Base-by-base conservation (phyloP, 2,329 filamentous ascomycete species). In the Daldinia eschscholtzii region DNA sequence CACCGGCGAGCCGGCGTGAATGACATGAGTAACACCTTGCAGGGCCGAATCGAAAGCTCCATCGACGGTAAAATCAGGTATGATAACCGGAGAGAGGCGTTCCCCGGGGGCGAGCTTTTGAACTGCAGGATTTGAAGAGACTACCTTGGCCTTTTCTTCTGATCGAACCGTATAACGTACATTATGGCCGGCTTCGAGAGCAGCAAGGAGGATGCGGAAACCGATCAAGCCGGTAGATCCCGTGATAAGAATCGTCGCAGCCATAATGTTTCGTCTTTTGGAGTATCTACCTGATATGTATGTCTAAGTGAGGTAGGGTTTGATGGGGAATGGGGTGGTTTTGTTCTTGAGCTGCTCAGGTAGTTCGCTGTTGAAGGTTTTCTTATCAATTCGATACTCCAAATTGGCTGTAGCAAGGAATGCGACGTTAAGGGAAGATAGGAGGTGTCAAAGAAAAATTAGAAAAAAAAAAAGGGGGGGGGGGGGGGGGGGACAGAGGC, bases 201-300 rank as follows among this genome's bases (percentile, higher is more conserved):
- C 71, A 4, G 52, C 67, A 4, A 76, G 68, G 1, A 78, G 72
- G 23, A 76, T 68, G 7, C 71, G 72, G 55, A 78, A 77, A 28
- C 76, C 76, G 41, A 78, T 72, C 13, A 76, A 33, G 23, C 76
- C 76, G 33, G 70, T 75, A 13, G 75, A 71, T 0, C 76, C 76
- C 1, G 76, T 77, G 37, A 76, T 72, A 30, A 77, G 70, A 56
- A 77, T 67, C 12, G 64, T 72, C 4, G 58, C 20, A n/a, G 61
- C 53, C 53, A 57, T 57, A 12, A 7, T 20, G 30, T 20, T 15
- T 28, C 10, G 20, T 3, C 33, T 35, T 35, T 28, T 48, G 23
- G 13, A n/a, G 23, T 48, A 26, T 46, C 10, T 23, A 46, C 18
- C n/a, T 42, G 42, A 26, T 44, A 44, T 48, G 44, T 28, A 26